phyloP scores from a whole-genome alignment of 164 flowering plant species.

The Aristolochia fimbriata region DNA sequence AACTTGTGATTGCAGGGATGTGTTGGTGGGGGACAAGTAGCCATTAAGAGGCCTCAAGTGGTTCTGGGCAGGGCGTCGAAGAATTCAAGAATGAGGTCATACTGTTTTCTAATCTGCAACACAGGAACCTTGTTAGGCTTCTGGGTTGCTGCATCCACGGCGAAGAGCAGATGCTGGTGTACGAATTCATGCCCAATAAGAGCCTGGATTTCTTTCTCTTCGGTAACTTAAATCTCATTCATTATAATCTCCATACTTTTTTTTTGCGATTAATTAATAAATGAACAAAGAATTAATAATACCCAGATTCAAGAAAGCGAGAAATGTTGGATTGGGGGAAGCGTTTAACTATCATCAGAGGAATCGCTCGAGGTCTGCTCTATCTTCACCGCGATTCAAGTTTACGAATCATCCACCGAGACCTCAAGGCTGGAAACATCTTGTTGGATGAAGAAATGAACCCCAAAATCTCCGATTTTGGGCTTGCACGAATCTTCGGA shows the following conservation, averaged over 20 bases:
- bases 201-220: constrained; percentile 5
- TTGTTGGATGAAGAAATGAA: constrained; percentile 10
- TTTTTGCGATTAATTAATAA: too few relatives aligned
- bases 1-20: too few relatives aligned
- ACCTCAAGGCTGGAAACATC: constrained; percentile 45
- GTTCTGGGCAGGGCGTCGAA: constrained; percentile 18
- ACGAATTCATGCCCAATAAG: constrained; percentile 22
- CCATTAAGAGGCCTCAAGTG: constrained; percentile 8
- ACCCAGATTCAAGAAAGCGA: not conserved
- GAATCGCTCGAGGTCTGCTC: too few relatives aligned
- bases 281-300: not conserved
- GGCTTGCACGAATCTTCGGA: constrained; percentile 42
- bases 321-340: constrained; percentile 14
- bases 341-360: constrained; percentile 19
- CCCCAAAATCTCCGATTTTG: constrained; percentile 49
- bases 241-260: not conserved
- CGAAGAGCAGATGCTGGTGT: constrained; percentile 4
- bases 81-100: constrained; percentile 32
- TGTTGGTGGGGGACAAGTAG: not conserved
- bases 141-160: constrained; percentile 5
- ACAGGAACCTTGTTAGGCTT: constrained; percentile 10
- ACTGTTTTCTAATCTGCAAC: constrained; percentile 7
- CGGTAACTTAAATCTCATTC: not conserved
- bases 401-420: too few relatives aligned
- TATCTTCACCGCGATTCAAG: too few relatives aligned